Evolutionary conservation across 345 rosid species (phyloP), one percentile per base, ranked within the genome.

Genomic region (Murraya paniculata): DNA sequence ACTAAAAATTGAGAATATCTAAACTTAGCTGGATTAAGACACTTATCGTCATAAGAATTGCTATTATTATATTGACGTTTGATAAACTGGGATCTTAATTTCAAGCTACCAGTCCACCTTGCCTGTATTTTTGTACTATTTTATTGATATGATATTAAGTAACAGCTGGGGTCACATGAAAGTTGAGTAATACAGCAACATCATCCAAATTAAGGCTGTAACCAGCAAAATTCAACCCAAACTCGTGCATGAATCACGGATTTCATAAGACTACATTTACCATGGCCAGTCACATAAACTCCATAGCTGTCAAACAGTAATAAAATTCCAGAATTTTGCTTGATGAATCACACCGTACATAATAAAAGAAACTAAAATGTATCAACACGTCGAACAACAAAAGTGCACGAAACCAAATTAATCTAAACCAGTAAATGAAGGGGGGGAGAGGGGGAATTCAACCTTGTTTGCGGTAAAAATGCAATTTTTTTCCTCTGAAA

Each of bases 101-200:
- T 72, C 78, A 71, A 61, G 79, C 76, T n/a, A 36, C 68, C 39
- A 64, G 64, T 64, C 27, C 62, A 27, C 41, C 33, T 31, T 16
- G 25, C 45, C 74, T 19, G n/a, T 70, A 7, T 58, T 69, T 75
- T 64, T 33, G 58, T 31, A 55, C 78, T 35, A 53, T 61, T 77
- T 66, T 7, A 36, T 80, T 68, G 57, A 25, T 48, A 73, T 72
- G 56, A 79, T 69, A 83, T 66, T 76, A 77, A 79, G 55, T 60
- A 83, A 79, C 82, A 84, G 84, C 78, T 85, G 88, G 84, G 83
- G 84, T 89, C 90, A 89, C 88, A 86, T 85, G 89, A 90, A 87
- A 89, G 89, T 78, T 79, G 72, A 78, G 71, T 80, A 75, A 78
- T 66, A 75, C 80, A 78, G 70, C 87, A 86, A 36, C 74, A 86